Base-by-base conservation (phyloP, 2,329 filamentous ascomycete genomes). In the Penicillium sp. region DNA sequence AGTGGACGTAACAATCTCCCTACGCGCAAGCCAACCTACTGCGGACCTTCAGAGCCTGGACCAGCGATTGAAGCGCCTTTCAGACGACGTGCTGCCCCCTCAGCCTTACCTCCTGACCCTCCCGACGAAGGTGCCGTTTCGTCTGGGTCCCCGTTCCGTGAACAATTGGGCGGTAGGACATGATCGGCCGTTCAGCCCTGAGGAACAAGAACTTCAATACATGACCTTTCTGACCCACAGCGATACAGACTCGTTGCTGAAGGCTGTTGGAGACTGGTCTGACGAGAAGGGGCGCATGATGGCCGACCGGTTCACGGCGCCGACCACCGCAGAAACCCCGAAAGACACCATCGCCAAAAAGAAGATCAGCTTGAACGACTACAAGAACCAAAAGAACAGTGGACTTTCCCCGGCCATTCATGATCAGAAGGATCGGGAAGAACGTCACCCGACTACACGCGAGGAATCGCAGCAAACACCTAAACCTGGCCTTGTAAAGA, bases 291-390 rank as follows among this genome's bases (percentile, higher is more conserved):
- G 77, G 56, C 75, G 70, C 71, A 76, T 73, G 60, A 77, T 77
- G 61, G 70, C 76, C 57, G 75, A 77, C 62, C 69, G 68, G 25
- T 72, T 76, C 50, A 67, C 69, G 59, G 64, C 58, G 52, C 69
- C 57, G 60, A 74, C 71, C 60, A 72, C 72, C 25, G 70, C 71
- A 54, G 74, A 70, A 60, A 78, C 75, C 20, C 75, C 79, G 35
- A 68, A 62, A 43, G 71, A 66, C 50, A 69, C 63, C 12, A 76
- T 77, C 20, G 58, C 69, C 23, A 85, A 83, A 73, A 86, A 85
- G 75, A 86, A 85, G 69, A 85, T 87, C 57, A 85, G 76, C 52
- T 69, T 87, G 51, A 82, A 78, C 41, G 83, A 82, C 37, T 87
- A 86, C 70, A 85, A 83, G 70, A 82, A 79, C 57, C 84, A 84